phyloP scores from a whole-genome alignment of 176 grass and related monocot genomes.

The Leersia perrieri region DNA sequence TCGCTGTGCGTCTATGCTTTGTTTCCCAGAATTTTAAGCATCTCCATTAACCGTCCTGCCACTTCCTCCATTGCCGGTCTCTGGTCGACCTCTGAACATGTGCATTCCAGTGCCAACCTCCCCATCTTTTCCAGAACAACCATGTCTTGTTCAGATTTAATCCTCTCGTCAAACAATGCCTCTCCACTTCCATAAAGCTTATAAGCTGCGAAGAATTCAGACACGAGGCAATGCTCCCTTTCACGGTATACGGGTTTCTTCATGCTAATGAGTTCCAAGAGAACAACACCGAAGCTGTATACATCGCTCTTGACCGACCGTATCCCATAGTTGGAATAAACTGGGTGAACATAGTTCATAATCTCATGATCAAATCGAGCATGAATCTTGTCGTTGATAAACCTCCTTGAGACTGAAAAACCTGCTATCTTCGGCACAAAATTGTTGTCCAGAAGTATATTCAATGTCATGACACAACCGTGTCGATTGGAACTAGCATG shows the following conservation, averaged over 20 bases:
- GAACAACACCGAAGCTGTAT: not conserved
- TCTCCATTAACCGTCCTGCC: no score
- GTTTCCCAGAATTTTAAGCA: no score
- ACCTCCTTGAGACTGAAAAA: not conserved
- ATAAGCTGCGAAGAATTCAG: not conserved
- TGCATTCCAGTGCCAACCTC: not conserved
- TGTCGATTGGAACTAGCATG: conserved; percentile 10
- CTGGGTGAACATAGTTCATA: no score
- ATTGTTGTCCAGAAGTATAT: not conserved
- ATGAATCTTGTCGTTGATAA: not conserved
- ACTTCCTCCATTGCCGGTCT: no score
- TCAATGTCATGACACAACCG: not conserved
- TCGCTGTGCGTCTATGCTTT: no score
- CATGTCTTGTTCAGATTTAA: not conserved
- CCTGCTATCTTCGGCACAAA: not conserved
- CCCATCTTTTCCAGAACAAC: not conserved
- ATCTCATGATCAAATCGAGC: no score
- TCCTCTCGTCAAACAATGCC: not conserved
- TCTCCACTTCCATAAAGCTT: not conserved
- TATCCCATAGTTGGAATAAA: no score
- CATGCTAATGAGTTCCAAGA: conserved; percentile 1
- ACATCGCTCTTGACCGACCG: not conserved
- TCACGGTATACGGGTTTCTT: not conserved
- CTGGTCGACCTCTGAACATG: no score
- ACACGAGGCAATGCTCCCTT: not conserved